Evolutionary conservation across 1,139 yeast genomes (phyloP), one percentile per base, ranked within the genome.

Genomic region (Meyerozyma sp.): DNA sequence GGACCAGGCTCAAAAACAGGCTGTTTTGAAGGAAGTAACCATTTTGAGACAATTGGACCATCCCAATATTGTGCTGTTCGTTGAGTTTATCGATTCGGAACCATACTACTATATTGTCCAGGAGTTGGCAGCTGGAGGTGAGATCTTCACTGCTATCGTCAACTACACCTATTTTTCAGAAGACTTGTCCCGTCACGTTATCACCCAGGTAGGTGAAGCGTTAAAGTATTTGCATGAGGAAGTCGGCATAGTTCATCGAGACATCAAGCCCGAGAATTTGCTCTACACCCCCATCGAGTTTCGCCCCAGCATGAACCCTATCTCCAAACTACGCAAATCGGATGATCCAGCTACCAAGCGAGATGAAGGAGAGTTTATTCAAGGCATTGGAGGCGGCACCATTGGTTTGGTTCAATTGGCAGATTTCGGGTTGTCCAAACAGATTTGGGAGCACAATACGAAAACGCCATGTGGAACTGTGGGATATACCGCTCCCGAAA

Each of bases 391-490:
- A 9, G 78, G 79, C 34, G 82, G 79, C 3, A 68, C 74, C 16
- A 73, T 77, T 46, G 82, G 82, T 0, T 43, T 59, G 10, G 81
- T 77, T 14, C 75, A 77, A 53, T 59, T 77, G 45, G 82, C 82
- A 1, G 82, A 79, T 57, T 79, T 79, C 54, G 84, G 84, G 3
- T 64, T 79, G 39, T 75, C 81, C 6, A 79, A 79, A 50, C 78
- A 77, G 48, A 67, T 79, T 39, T 77, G 80, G 77, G 77, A 76
- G 50, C 73, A 69, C 50, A 77, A 77, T 54, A 80, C 84, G 39
- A 77, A 77, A 53, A 79, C 84, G 3, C 84, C 84, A 2, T 79
- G 83, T 58, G 84, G 84, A 27, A 79, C 84, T 8, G 82, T 78
- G 23, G 84, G 84, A 7, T 79, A 79, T 52, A 79, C 83, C 18